Evolutionary conservation across 2,329 filamentous ascomycete genomes (phyloP).

Genomic region (Didymella sp.): DNA sequence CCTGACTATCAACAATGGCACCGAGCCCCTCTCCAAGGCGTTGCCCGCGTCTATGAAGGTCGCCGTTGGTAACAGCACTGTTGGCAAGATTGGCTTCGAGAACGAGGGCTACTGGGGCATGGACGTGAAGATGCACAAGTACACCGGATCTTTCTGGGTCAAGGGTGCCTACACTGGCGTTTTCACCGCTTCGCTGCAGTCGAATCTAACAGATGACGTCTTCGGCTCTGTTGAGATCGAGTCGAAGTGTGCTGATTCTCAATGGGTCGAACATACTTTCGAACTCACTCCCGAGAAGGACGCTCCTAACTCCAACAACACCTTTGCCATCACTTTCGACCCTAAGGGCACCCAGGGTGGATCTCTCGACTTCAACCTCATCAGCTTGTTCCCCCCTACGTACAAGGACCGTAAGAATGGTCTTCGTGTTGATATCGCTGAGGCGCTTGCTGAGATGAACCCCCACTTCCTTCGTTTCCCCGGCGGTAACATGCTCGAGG

Average conservation of each 20-base stretch:
- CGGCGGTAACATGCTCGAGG: constrained; percentile 58
- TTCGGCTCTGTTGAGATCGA: constrained; percentile 47
- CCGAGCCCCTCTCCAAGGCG: constrained; percentile 54
- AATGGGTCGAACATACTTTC: constrained; percentile 53
- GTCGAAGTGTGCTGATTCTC: constrained; percentile 40
- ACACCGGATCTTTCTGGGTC: constrained; percentile 61
- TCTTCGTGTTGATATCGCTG: constrained; percentile 58
- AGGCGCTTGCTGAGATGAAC: constrained; percentile 53
- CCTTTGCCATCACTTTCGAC: constrained; percentile 60
- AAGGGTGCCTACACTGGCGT: constrained; percentile 44
- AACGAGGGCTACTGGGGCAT: constrained; percentile 63
- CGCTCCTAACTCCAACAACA: constrained; percentile 59
- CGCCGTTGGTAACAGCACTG: constrained; percentile 42
- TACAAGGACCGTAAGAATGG: constrained; percentile 62
- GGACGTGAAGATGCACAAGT: constrained; percentile 56
- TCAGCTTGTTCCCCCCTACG: constrained; percentile 62
- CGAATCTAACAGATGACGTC: constrained; percentile 52
- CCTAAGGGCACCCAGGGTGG: constrained; percentile 40
- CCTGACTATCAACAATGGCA: constrained; percentile 49
- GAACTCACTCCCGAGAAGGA: constrained; percentile 44
- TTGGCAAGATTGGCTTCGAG: constrained; percentile 55
- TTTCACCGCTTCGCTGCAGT: constrained; percentile 51
- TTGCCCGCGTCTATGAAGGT: constrained; percentile 55
- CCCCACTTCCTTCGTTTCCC: constrained; percentile 59
- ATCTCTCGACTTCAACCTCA: constrained; percentile 57